Evolutionary conservation across 768 basidiomycete species (phyloP).

Genomic region (Pleurotus djamor): DNA sequence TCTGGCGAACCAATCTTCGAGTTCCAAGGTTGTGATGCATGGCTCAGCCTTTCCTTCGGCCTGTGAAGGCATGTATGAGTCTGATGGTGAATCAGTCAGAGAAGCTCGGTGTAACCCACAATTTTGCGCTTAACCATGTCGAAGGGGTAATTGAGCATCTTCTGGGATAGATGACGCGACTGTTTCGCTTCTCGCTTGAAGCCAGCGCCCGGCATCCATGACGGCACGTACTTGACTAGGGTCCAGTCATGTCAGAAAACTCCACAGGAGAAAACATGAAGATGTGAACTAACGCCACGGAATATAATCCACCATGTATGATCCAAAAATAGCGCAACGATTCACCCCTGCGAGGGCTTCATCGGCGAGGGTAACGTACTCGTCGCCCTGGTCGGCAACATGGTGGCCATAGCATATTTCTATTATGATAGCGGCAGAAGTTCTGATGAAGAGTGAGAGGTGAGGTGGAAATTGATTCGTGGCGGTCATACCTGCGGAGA

Average conservation of each 20-base stretch:
- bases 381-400: constrained; percentile 18
- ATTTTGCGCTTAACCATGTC: constrained; percentile 23
- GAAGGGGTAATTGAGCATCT: constrained; percentile 35
- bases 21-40: constrained; percentile 14
- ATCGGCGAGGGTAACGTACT: constrained; percentile 20
- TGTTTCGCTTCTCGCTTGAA: constrained; percentile 38
- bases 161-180: constrained; percentile 27
- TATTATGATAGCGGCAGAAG: constrained; percentile 13
- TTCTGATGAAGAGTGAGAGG: not conserved
- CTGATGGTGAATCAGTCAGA: not conserved
- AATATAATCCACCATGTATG: constrained; percentile 18
- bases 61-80: not conserved
- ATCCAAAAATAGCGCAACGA: constrained; percentile 15
- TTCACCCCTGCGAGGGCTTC: constrained; percentile 18
- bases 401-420: constrained; percentile 17
- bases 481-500: constrained; percentile 1
- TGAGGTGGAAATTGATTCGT: not conserved
- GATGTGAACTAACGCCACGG: not conserved
- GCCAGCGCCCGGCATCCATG: constrained; percentile 44
- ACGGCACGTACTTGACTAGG: constrained; percentile 38
- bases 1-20: constrained; percentile 12
- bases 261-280: not conserved
- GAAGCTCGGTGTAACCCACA: constrained; percentile 16
- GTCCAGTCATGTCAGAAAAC: constrained; percentile 1
- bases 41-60: constrained; percentile 14